Evolutionary conservation across 306 rosid species (phyloP).

Genomic region (Gastrolobium bilobum): DNA sequence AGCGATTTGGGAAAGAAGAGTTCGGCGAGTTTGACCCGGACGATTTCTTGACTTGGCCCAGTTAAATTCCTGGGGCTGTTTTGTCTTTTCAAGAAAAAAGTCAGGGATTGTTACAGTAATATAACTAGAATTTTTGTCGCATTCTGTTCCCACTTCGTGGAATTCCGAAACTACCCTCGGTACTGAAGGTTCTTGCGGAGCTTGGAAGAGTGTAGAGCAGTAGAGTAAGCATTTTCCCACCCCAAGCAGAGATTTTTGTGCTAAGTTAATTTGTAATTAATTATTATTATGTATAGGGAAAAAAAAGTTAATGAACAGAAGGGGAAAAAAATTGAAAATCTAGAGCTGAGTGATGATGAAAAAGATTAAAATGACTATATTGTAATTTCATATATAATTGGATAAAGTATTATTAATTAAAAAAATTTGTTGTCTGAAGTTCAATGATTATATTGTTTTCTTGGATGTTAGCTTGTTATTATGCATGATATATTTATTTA

Average conservation of each 20-base stretch:
- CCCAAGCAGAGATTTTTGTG: slow-evolving; percentile 40
- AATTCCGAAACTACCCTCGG: slow-evolving; percentile 50
- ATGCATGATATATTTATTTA: not conserved
- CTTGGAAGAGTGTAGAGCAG: slow-evolving; percentile 45
- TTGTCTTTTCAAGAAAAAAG: slow-evolving; percentile 4
- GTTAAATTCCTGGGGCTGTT: not conserved
- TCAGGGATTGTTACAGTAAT: slow-evolving; percentile 44
- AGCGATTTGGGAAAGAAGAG: slow-evolving; percentile 58
- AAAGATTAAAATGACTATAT: slow-evolving; percentile 15
- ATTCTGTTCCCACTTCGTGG: not conserved
- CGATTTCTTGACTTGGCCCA: slow-evolving; percentile 63
- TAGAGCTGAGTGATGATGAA: not conserved
- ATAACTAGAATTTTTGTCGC: not conserved
- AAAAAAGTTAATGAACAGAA: slow-evolving; percentile 11
- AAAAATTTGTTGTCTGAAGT: slow-evolving; percentile 11
- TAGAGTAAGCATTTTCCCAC: not conserved
- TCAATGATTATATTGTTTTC: not conserved
- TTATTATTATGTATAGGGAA: slow-evolving; percentile 1
- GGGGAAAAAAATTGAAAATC: not conserved
- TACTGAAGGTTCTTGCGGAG: slow-evolving; percentile 20
- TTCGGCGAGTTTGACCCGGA: slow-evolving; percentile 80
- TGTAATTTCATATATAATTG: not conserved
- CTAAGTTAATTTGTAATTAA: slow-evolving; percentile 42
- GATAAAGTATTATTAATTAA: not conserved
- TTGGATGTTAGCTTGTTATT: not conserved